phyloP scores from a whole-genome alignment of 2,329 filamentous ascomycete genomes.

The Neoscytalidium dimidiatum region DNA sequence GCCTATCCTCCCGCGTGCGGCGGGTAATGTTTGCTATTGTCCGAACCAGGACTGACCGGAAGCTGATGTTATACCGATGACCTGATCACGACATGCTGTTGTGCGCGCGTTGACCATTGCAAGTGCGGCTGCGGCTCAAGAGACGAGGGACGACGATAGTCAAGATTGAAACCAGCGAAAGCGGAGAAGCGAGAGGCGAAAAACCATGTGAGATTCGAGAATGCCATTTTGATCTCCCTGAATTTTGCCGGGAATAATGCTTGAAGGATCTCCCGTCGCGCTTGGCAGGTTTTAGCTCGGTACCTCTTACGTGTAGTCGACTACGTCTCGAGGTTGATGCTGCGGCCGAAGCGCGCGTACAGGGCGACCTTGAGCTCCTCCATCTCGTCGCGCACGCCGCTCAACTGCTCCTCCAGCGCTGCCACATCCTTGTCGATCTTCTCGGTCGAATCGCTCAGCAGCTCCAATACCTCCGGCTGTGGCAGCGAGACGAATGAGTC shows the following conservation, averaged over 20 bases:
- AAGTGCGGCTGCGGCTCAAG: not conserved
- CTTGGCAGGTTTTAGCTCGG: not conserved
- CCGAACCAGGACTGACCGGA: not conserved
- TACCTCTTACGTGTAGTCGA: not conserved
- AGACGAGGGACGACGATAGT: not conserved
- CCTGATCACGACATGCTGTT: not conserved
- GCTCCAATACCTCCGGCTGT: slow-evolving; percentile 80
- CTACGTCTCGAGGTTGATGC: slow-evolving; percentile 94
- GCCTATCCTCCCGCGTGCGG: not conserved
- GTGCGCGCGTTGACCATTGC: not conserved
- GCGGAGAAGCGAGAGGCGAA: not conserved
- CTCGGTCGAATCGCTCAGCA: slow-evolving; percentile 71
- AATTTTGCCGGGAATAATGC: not conserved
- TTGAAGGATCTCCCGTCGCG: not conserved
- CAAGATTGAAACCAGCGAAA: not conserved
- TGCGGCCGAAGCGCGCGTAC: slow-evolving; percentile 92
- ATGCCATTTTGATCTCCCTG: not conserved
- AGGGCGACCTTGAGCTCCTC: slow-evolving; percentile 84
- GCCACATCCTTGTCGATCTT: slow-evolving; percentile 76
- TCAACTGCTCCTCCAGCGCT: slow-evolving; percentile 74
- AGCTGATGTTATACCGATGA: not conserved
- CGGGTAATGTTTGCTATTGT: not conserved
- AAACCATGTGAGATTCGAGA: not conserved
- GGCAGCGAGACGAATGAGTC: slow-evolving; percentile 91
- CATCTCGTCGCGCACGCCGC: slow-evolving; percentile 81